Evolutionary conservation across 2,329 filamentous ascomycete genomes (phyloP), one percentile per base, ranked within the genome.

Genomic region (Metarhizium brunneum): DNA sequence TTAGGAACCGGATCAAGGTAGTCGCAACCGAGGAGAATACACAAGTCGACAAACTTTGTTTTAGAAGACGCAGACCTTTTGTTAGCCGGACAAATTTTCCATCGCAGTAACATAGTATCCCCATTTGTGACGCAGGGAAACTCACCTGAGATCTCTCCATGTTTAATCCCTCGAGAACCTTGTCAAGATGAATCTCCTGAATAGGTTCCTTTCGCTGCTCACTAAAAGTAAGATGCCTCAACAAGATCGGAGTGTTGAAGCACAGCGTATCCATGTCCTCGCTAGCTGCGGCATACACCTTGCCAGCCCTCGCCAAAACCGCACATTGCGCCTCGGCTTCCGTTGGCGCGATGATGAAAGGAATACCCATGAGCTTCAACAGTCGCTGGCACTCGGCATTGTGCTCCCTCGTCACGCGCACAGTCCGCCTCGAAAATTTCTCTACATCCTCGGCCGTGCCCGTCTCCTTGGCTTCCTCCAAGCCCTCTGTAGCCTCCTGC

Each of bases 221-320:
- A 68, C 90, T 95, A 71, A 96, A 97, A 2, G 94, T 99, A 60
- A 99, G 81, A 73, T 99, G 92, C 52, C 94, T 83, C 60, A 99
- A 76, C 50, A 99, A 76, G 57, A 99, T 92, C 0, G 94, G 94
- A 53, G 92, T 81, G 65, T 96, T 85, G 71, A 99, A 99, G 66
- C 92, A 97, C 55, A 99, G 76, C 0, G 94, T 99, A 68, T 99
- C 94, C 94, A 99, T 99, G 73, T 99, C 94, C 73, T 99, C 94
- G 61, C 89, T 95, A 2, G 94, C 94, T 20, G 94, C 94, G 3
- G 92, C 94, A 69, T 95, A 99, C 53, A 99, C 94, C 74, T 97
- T 97, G 42, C 91, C 92, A 5, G 89, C 92, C 58, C 87, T 80
- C 1, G 94, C 94, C 59, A 99, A 78, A 45, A 86, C 87, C 3